A percentile compares a stretch with the other conserved stretches of the same genome.
These are phyloP conservation scores for Neoboletus brunneissimus DNA, from an alignment of 768 basidiomycete genomes.

Conservation along the genomic window DNA sequence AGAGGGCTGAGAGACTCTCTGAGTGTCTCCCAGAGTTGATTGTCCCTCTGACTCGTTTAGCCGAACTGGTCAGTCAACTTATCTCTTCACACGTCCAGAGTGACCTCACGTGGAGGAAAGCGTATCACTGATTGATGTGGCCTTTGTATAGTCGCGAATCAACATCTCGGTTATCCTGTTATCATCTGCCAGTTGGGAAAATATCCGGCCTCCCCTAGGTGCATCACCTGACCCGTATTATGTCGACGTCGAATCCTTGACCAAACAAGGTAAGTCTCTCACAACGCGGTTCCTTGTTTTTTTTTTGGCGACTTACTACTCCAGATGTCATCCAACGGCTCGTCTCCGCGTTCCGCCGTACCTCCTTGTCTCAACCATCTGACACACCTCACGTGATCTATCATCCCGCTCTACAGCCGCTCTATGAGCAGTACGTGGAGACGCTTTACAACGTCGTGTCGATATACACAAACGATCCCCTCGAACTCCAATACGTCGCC, in stretches of 20 bases:
- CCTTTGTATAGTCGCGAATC: conserved; percentile 50
- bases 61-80: conserved; percentile 57
- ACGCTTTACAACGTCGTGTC: conserved; percentile 60
- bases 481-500: conserved; percentile 73
- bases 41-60: conserved; percentile 66
- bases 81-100: background rate
- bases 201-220: conserved; percentile 65
- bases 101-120: background rate
- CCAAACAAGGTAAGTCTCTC: conserved; percentile 53
- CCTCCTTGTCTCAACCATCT: conserved; percentile 6
- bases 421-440: conserved; percentile 63
- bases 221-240: conserved; percentile 73
- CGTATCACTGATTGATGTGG: conserved; percentile 4
- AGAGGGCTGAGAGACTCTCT: conserved; percentile 64
- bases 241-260: conserved; percentile 50
- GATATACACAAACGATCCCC: conserved; percentile 61
- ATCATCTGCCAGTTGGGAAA: conserved; percentile 67
- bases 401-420: conserved; percentile 51
- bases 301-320: background rate
- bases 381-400: conserved; percentile 36
- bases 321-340: conserved; percentile 39
- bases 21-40: conserved; percentile 62
- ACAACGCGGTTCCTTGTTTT: background rate
- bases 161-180: conserved; percentile 60
- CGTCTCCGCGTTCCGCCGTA: conserved; percentile 36